These are phyloP conservation scores for Pyrenophora teres DNA, from an alignment of 2,329 filamentous ascomycete genomes.

Conservation along the genomic window DNA sequence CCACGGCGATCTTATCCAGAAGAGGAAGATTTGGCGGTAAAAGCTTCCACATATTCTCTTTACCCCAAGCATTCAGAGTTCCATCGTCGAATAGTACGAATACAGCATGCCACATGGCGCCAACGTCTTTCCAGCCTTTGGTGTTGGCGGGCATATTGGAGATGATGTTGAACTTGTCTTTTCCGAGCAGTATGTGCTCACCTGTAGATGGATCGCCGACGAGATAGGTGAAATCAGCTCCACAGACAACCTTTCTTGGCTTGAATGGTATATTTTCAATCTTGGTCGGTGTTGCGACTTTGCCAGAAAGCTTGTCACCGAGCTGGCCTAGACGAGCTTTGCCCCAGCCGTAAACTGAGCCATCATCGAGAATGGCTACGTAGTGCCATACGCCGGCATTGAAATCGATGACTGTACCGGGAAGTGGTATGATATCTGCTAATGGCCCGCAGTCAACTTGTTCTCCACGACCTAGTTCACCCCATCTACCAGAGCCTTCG, in stretches of 20 bases:
- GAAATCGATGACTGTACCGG: slow-evolving; percentile 60
- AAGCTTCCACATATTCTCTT: slow-evolving; percentile 83
- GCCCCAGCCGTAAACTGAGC: slow-evolving; percentile 86
- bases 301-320: slow-evolving; percentile 58
- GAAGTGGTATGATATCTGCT: not conserved
- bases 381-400: slow-evolving; percentile 79
- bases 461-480: slow-evolving; percentile 26
- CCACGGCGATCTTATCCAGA: slow-evolving; percentile 70
- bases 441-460: not conserved
- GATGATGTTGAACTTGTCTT: slow-evolving; percentile 72
- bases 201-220: slow-evolving; percentile 61
- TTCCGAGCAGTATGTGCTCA: slow-evolving; percentile 69
- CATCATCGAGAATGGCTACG: slow-evolving; percentile 73
- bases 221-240: slow-evolving; percentile 83
- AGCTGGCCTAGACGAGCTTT: slow-evolving; percentile 84
- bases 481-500: slow-evolving; percentile 31
- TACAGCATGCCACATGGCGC: slow-evolving; percentile 81
- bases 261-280: slow-evolving; percentile 59
- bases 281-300: slow-evolving; percentile 32
- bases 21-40: slow-evolving; percentile 65
- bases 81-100: slow-evolving; percentile 70
- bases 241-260: slow-evolving; percentile 73
- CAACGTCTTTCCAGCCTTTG: slow-evolving; percentile 68
- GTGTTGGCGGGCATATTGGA: slow-evolving; percentile 61
- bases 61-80: slow-evolving; percentile 73